Evolutionary conservation across 2,329 filamentous ascomycete genomes (phyloP).

Genomic region (Xylariaceae sp.): DNA sequence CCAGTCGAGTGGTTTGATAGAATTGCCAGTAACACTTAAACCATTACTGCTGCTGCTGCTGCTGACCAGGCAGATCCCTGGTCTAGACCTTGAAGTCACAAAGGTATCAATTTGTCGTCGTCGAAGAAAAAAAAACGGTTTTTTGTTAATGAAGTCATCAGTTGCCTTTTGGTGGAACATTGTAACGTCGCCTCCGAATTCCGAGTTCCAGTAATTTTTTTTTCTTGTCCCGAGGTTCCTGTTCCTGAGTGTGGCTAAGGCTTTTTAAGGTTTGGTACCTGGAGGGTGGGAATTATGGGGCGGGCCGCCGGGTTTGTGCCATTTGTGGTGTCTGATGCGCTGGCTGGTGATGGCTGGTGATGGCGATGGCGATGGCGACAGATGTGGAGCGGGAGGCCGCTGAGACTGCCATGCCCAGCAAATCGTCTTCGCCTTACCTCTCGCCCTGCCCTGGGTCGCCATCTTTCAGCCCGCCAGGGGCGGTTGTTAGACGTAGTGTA

Average conservation of each 20-base stretch:
- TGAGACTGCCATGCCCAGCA: background rate
- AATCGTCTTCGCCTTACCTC: conserved; percentile 14
- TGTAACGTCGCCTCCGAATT: conserved; percentile 8
- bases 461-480: conserved; percentile 19
- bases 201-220: background rate
- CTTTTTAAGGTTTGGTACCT: background rate
- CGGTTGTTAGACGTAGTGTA: background rate
- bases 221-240: background rate
- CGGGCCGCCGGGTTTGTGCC: background rate
- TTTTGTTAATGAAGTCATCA: conserved; percentile 15
- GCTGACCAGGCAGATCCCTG: no score
- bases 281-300: conserved; percentile 7
- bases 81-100: background rate
- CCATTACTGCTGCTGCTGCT: no score
- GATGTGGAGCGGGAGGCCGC: conserved; percentile 15
- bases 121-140: background rate
- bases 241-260: conserved; percentile 18
- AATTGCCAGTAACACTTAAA: no score
- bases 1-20: no score
- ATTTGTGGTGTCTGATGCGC: background rate
- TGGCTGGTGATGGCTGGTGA: background rate
- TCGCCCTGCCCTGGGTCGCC: conserved; percentile 10
- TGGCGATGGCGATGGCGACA: conserved; percentile 8
- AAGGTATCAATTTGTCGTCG: background rate
- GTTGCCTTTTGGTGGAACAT: conserved; percentile 2